Base-by-base conservation (phyloP, 257 asterid genomes). In the Lavandula angustifolia region DNA sequence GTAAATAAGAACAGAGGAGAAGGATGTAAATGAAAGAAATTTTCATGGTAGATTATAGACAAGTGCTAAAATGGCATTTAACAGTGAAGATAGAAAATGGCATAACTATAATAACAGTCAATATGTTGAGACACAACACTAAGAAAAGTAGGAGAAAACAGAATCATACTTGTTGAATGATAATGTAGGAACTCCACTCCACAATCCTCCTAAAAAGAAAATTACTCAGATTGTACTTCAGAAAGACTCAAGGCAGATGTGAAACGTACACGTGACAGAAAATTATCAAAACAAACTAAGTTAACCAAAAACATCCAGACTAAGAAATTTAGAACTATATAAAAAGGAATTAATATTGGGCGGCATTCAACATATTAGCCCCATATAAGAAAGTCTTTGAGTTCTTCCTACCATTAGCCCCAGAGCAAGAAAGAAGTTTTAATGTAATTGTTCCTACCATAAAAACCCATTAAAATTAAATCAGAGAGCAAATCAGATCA, bases 181-280 rank as follows among this genome's bases (percentile, higher is more conserved):
- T 69, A 92, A 70, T 50, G 91, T 73, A 47, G 99, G 97, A 72
- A 83, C 73, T 18, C 99, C 99, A 74, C 95, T 89, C 99, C 99
- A 92, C 99, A 96, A 89, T 69, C 97, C 99, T 56, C 99, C 99
- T 92, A 69, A 60, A 67, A 47, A 38, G 33, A 46, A 43, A 52
- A 54, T 43, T 16, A 68, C 35, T 52, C 38, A 55, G 40, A 27
- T 27, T 46, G 27, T 62, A 76, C 13, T 16, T 62, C 10, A 49
- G 40, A 61, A 29, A 22, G 2, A n/a, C 33, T 16, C 18, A 11
- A 75, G 35, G 53, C 5, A n/a, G 9, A 27, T 51, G 27, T 0
- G 13, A 50, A 46, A n/a, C n/a, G n/a, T n/a, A n/a, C n/a, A n/a
- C n/a, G n/a, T n/a, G n/a, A n/a, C n/a, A n/a, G n/a, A n/a, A n/a